Base-by-base conservation (phyloP, 768 basidiomycete species). In the Tulasnella sp. region DNA sequence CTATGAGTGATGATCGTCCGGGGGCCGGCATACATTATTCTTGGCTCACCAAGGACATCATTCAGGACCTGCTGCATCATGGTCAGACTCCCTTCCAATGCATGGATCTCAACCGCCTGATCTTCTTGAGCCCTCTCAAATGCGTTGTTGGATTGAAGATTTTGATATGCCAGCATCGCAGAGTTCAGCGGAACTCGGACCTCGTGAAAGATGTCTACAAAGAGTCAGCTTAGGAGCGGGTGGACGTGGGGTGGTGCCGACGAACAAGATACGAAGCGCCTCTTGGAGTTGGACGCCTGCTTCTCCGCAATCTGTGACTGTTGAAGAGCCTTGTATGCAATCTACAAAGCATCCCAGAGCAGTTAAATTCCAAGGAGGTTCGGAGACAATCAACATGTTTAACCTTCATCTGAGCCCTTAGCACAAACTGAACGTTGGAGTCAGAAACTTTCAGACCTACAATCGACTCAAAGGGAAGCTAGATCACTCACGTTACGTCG, bases 1-100 rank as follows among this genome's bases (percentile, higher is more conserved):
- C 17, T 42, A 12, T 45, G 58, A 50, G 19, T 3, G 25, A 17
- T 25, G 12, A 1, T 27, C 3, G 9, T 4, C 21, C 25, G 38
- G 10, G 41, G 22, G 19, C 11, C 10, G 3, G 41, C 9, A 49
- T 27, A 29, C 48, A 21, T 48, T 34, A 24, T 82, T 66, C 68
- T 85, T 81, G 68, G 64, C 62, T 31, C 45, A 45, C 67, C 68
- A 41, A 69, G 62, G 8, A 70, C 68, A 45, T 72, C 72, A 51
- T 72, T 71, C 1, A 75, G 65, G 0, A 75, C 73, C 76, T 89
- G 87, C 34, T 83, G 82, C 92, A 92, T 92, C 84, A 89, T 88
- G 58, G 80, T 83, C 52, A 92, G 71, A 65, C 84, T 86, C 1
- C 86, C 86, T 65, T 82, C 81, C n/a, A 92, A 76, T 4, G 88